Evolutionary conservation across 2,329 filamentous ascomycete species (phyloP).

Genomic region (Stagonosporopsis cucurbitacearum): DNA sequence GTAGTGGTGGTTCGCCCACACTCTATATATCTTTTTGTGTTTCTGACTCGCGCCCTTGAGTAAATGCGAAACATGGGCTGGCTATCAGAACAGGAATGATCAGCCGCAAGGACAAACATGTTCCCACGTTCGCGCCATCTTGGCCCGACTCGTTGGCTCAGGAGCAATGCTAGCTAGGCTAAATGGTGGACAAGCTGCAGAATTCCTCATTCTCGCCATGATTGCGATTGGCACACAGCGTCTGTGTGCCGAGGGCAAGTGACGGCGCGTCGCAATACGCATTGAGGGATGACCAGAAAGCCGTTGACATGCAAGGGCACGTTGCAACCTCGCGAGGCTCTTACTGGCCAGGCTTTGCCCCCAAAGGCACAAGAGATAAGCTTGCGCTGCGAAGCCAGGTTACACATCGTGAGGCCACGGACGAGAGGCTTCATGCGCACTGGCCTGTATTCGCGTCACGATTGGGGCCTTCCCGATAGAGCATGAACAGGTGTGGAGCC

Average conservation of each 20-base stretch:
- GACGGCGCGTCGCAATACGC: constrained; percentile 18
- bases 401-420: constrained; percentile 12
- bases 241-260: constrained; percentile 13
- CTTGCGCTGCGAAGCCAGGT: constrained; percentile 1
- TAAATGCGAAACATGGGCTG: constrained; percentile 35
- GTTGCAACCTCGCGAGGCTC: constrained; percentile 13
- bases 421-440: constrained; percentile 12
- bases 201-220: constrained; percentile 31
- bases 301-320: constrained; percentile 31
- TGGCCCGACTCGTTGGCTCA: constrained; percentile 24
- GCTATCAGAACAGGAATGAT: constrained; percentile 35
- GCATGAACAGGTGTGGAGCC: constrained; percentile 15
- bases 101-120: constrained; percentile 42
- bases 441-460: neutral
- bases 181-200: constrained; percentile 18
- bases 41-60: constrained; percentile 20
- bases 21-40: constrained; percentile 28
- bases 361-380: constrained; percentile 8
- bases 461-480: constrained; percentile 14
- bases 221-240: constrained; percentile 26
- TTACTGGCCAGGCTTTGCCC: constrained; percentile 2
- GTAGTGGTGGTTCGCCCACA: constrained; percentile 21
- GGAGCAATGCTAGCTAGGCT: constrained; percentile 17
- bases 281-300: constrained; percentile 24
- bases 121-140: constrained; percentile 26